Percentiles rank a stretch among this genome's conserved stretches.
These are phyloP conservation scores for Beta corolliflora DNA, from an alignment of 179 eudicot genomes.

Conservation along the genomic window DNA sequence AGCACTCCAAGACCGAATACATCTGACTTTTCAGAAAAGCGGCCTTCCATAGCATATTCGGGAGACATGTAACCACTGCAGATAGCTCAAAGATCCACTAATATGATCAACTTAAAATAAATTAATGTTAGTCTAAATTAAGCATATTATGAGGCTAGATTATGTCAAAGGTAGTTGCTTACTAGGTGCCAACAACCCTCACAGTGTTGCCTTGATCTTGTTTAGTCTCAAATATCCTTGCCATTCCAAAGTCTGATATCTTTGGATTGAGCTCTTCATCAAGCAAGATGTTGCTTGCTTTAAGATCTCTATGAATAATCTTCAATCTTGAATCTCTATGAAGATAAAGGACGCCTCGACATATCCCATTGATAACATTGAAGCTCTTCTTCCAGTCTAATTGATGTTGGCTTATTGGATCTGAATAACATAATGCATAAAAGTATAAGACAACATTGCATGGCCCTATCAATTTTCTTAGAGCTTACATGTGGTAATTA, in stretches of 20 bases:
- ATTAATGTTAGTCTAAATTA: neutral
- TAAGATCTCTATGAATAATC: too few relatives aligned
- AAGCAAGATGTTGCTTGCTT: too few relatives aligned
- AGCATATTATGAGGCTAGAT: neutral
- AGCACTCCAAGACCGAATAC: slow-evolving; percentile 55
- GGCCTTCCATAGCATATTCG: too few relatives aligned
- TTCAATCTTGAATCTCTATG: too few relatives aligned
- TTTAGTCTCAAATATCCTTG: slow-evolving; percentile 11
- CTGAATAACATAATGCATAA: slow-evolving; percentile 13
- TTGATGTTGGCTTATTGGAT: slow-evolving; percentile 20
- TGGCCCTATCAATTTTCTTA: too few relatives aligned
- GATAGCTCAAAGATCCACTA: too few relatives aligned
- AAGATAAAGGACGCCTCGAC: too few relatives aligned
- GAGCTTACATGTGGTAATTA: neutral
- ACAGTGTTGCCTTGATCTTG: slow-evolving; percentile 42
- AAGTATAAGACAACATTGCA: neutral
- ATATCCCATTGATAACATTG: slow-evolving; percentile 22
- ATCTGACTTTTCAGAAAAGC: too few relatives aligned
- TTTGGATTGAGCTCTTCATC: too few relatives aligned
- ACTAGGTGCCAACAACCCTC: slow-evolving; percentile 65
- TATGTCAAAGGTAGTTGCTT: slow-evolving; percentile 20
- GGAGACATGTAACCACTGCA: too few relatives aligned
- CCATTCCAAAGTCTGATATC: too few relatives aligned
- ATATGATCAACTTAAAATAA: too few relatives aligned
- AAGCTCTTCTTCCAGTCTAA: slow-evolving; percentile 49